Conservation (phyloP, 306 rosid species). For the Quercus agrifolia region DNA sequence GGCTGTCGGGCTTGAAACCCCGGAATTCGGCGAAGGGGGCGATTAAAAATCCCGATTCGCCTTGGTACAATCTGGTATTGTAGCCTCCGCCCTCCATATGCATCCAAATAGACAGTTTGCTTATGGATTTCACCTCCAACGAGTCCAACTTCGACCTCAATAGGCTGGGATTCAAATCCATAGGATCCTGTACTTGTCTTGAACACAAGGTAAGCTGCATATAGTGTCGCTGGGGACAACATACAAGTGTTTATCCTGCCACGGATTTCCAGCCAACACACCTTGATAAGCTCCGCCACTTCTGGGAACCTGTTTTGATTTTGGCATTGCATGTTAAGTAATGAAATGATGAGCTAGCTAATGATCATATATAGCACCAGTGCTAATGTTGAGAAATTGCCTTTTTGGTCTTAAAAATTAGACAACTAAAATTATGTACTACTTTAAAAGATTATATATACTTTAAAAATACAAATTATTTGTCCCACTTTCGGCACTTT, state of each 20-base stretch:
- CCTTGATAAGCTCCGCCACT: conserved; percentile 56
- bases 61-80: conserved; percentile 38
- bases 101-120: conserved; percentile 37
- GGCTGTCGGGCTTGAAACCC: not conserved
- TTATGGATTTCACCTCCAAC: conserved; percentile 23
- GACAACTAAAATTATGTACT: too few relatives aligned
- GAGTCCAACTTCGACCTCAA: conserved; percentile 48
- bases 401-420: too few relatives aligned
- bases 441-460: too few relatives aligned
- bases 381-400: too few relatives aligned
- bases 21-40: conserved; percentile 1
- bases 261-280: conserved; percentile 74
- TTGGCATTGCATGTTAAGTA: too few relatives aligned
- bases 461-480: too few relatives aligned
- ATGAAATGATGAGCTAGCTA: too few relatives aligned
- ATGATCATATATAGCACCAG: too few relatives aligned
- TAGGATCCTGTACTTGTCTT: conserved; percentile 25
- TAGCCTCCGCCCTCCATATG: not conserved
- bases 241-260: conserved; percentile 38
- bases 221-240: conserved; percentile 50
- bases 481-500: too few relatives aligned
- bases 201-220: conserved; percentile 62
- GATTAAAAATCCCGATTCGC: conserved; percentile 7
- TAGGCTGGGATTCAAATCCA: conserved; percentile 49
- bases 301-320: conserved; percentile 48